Evolutionary conservation across 257 asterid species (phyloP).

Genomic region (Capsicum chinense): DNA sequence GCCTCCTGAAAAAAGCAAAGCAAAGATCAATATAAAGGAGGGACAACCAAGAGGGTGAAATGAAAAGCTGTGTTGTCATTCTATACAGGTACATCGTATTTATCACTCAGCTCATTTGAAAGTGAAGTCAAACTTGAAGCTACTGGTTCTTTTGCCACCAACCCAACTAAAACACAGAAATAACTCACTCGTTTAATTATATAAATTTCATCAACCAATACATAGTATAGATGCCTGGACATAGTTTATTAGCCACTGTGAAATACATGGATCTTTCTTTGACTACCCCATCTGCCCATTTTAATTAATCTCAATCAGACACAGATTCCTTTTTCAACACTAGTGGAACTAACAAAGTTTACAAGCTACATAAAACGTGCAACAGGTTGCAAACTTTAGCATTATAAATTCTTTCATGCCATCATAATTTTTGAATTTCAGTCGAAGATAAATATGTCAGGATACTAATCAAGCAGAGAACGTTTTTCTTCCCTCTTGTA

Average conservation of each 20-base stretch:
- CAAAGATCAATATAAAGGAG: slow-evolving; percentile 34
- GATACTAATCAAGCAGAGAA: not conserved
- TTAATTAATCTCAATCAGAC: not conserved
- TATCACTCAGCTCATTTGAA: not conserved
- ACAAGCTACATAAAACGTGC: not conserved
- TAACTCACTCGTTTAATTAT: not conserved
- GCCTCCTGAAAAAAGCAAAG: slow-evolving; percentile 44
- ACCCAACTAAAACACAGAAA: not conserved
- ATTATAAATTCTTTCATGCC: not conserved
- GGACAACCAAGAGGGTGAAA: not conserved
- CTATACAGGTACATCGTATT: not conserved
- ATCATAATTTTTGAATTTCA: not conserved
- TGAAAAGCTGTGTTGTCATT: not conserved
- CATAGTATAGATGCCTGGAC: not conserved
- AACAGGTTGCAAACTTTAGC: not conserved
- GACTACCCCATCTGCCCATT: not conserved
- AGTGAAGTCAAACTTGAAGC: slow-evolving; percentile 6
- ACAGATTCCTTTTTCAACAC: not conserved
- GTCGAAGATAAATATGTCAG: not conserved
- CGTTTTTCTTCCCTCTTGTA: not conserved
- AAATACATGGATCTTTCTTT: not conserved
- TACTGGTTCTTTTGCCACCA: not conserved
- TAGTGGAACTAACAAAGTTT: slow-evolving; percentile 18
- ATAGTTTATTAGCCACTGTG: not conserved
- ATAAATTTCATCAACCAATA: not conserved